These are phyloP conservation scores for Trichoderma koningii DNA, from an alignment of 2,329 filamentous ascomycete species.

Conservation along the genomic window DNA sequence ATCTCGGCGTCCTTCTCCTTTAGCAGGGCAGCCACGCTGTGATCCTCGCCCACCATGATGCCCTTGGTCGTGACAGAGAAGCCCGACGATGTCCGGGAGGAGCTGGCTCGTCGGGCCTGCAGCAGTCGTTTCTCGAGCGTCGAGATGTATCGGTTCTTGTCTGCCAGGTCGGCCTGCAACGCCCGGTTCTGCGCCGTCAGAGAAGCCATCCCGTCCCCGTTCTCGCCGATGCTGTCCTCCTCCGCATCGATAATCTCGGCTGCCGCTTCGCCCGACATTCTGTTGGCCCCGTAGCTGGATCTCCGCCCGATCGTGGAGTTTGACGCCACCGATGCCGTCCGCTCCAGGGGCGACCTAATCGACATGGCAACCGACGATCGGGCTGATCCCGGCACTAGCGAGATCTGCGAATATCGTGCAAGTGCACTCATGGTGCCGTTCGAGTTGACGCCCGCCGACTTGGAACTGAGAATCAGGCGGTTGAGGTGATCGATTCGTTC, in stretches of 20 bases:
- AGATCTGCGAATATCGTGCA: conserved; percentile 64
- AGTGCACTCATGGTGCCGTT: conserved; percentile 71
- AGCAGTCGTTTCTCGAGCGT: conserved; percentile 90
- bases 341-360: conserved; percentile 56
- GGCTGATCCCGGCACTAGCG: conserved; percentile 54
- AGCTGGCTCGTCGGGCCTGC: conserved; percentile 86
- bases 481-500: conserved; percentile 98
- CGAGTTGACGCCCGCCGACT: conserved; percentile 89
- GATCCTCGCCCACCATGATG: conserved; percentile 75
- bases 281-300: conserved; percentile 48
- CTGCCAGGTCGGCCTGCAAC: conserved; percentile 91
- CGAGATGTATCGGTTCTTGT: conserved; percentile 95
- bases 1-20: conserved; percentile 94
- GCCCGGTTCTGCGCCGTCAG: conserved; percentile 83
- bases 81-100: conserved; percentile 79
- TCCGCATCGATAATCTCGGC: conserved; percentile 52
- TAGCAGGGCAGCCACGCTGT: conserved; percentile 70
- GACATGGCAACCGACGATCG: conserved; percentile 73
- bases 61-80: conserved; percentile 62
- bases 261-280: conserved; percentile 47
- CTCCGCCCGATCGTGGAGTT: conserved; percentile 60
- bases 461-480: conserved; percentile 89
- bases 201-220: conserved; percentile 82
- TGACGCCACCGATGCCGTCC: conserved; percentile 69
- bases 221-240: conserved; percentile 76